Conservation (phyloP, 208 protist genomes). For the Leishmania mexicana region DNA sequence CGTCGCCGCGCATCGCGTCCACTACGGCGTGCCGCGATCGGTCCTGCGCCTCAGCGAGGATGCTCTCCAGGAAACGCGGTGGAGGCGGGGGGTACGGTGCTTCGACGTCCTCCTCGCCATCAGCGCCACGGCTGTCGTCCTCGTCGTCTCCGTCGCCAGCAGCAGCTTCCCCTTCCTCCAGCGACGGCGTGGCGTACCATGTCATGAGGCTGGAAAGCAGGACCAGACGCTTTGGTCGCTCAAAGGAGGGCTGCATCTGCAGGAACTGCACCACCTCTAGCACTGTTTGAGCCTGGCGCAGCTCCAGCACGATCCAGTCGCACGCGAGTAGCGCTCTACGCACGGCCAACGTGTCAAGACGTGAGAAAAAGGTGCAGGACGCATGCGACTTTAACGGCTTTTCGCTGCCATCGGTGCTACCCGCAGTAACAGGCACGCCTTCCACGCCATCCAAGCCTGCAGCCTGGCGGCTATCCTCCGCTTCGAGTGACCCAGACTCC, state of each 20-base stretch:
- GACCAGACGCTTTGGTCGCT: slow-evolving; percentile 78
- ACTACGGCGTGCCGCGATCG: slow-evolving; percentile 20
- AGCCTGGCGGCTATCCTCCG: neutral
- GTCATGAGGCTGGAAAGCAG: slow-evolving; percentile 90
- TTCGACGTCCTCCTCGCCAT: slow-evolving; percentile 23
- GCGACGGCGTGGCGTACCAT: slow-evolving; percentile 86
- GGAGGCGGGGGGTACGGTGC: slow-evolving; percentile 50
- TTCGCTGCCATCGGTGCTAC: neutral
- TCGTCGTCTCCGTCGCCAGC: slow-evolving; percentile 21
- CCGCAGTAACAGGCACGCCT: neutral
- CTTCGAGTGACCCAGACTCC: neutral
- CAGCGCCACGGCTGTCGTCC: slow-evolving; percentile 28
- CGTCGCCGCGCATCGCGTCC: slow-evolving; percentile 29
- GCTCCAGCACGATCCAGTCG: slow-evolving; percentile 85
- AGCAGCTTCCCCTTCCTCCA: slow-evolving; percentile 29
- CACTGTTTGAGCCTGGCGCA: slow-evolving; percentile 82
- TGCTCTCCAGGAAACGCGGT: slow-evolving; percentile 16
- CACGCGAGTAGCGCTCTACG: slow-evolving; percentile 62
- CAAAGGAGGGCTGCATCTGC: slow-evolving; percentile 53
- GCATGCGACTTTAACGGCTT: neutral
- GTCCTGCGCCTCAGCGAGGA: slow-evolving; percentile 21
- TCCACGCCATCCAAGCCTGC: neutral
- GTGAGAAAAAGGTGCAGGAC: slow-evolving; percentile 51
- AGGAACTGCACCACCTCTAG: slow-evolving; percentile 81
- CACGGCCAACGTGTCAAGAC: slow-evolving; percentile 53